These are phyloP conservation scores for Termitomyces sp. DNA, from an alignment of 768 basidiomycete genomes.

Conservation along the genomic window DNA sequence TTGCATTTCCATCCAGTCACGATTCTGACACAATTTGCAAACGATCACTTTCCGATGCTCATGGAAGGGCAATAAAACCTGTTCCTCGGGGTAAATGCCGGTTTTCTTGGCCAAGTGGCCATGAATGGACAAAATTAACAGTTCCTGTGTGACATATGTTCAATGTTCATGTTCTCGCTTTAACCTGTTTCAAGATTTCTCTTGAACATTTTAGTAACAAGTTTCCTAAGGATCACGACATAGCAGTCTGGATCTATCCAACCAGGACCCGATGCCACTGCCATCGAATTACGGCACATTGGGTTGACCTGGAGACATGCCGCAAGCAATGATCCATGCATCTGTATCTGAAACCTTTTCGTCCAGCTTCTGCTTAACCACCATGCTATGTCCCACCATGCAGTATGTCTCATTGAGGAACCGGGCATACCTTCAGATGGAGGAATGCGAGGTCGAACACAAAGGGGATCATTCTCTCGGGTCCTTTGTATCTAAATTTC, in stretches of 20 bases:
- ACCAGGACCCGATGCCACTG: neutral
- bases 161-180: neutral
- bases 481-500: neutral
- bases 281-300: neutral
- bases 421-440: neutral
- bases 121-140: neutral
- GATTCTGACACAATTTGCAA: too few relatives aligned
- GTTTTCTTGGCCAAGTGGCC: too few relatives aligned
- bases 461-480: neutral
- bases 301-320: neutral
- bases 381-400: neutral
- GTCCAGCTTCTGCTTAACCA: too few relatives aligned
- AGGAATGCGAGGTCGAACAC: neutral
- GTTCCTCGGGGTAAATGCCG: conserved; percentile 1
- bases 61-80: neutral
- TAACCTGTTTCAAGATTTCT: neutral
- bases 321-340: neutral
- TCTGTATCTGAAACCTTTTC: neutral
- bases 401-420: too few relatives aligned
- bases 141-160: neutral
- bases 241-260: neutral
- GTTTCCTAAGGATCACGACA: neutral
- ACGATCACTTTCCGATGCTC: neutral
- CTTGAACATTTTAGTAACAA: neutral
- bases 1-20: neutral